These are phyloP conservation scores for Pelargonium citronellum DNA, from an alignment of 441 rosid genomes.

Conservation along the genomic window DNA sequence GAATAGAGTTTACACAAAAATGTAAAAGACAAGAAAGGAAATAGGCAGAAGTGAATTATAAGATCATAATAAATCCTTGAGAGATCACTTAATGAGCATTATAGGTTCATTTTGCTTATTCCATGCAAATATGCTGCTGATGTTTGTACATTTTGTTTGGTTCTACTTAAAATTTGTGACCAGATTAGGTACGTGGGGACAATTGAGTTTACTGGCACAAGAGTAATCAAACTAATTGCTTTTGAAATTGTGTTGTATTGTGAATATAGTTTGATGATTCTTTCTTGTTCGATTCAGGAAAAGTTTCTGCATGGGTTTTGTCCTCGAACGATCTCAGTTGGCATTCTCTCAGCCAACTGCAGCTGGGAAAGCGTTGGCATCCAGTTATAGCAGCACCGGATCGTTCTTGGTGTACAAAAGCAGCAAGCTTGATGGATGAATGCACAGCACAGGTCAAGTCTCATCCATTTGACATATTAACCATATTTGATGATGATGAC, in stretches of 20 bases:
- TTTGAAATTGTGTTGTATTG: background rate
- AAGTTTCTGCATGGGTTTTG: slow-evolving; percentile 43
- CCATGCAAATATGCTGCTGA: background rate
- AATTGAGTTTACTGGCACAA: background rate
- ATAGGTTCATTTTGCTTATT: background rate
- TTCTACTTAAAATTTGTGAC: background rate
- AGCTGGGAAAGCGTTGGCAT: slow-evolving; percentile 65
- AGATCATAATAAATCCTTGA: background rate
- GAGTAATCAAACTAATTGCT: background rate
- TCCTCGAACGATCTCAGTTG: slow-evolving; percentile 42
- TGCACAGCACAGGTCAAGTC: background rate
- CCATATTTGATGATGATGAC: background rate
- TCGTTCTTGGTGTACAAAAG: slow-evolving; percentile 29
- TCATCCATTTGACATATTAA: background rate
- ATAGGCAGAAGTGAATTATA: background rate
- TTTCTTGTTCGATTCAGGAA: slow-evolving; percentile 39
- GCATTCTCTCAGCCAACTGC: slow-evolving; percentile 78
- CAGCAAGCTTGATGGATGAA: too few relatives aligned
- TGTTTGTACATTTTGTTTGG: background rate
- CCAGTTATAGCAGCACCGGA: slow-evolving; percentile 35
- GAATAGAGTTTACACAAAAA: background rate
- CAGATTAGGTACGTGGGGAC: background rate
- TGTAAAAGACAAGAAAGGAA: background rate
- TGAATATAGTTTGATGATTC: background rate
- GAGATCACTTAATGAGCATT: background rate